These are phyloP conservation scores for Claviceps sp. DNA, from an alignment of 2,329 filamentous ascomycete genomes.

Conservation along the genomic window DNA sequence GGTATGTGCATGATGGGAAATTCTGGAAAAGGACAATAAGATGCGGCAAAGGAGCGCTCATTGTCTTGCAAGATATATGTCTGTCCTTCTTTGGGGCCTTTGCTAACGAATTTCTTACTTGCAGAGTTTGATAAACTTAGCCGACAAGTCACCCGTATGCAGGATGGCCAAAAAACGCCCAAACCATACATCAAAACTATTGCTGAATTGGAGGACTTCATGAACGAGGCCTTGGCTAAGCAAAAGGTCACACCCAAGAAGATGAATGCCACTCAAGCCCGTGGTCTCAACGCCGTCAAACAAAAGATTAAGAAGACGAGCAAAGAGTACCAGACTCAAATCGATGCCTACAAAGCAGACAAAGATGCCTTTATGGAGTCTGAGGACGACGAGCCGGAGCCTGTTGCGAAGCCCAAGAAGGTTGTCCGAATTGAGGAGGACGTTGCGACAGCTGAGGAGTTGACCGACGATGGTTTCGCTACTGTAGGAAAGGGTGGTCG, in stretches of 20 bases:
- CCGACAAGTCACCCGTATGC: conserved; percentile 68
- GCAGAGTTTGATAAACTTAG: conserved; percentile 91
- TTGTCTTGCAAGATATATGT: background rate
- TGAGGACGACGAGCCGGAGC: conserved; percentile 58
- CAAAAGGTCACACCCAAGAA: conserved; percentile 95
- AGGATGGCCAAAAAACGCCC: conserved; percentile 63
- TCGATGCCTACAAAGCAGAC: conserved; percentile 75
- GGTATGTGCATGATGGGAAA: conserved; percentile 41
- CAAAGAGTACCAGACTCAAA: conserved; percentile 80
- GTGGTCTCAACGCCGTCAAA: conserved; percentile 91
- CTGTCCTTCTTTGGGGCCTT: background rate
- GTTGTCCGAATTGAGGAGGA: conserved; percentile 27
- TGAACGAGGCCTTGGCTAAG: conserved; percentile 89
- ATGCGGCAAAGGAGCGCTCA: background rate
- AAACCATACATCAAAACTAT: conserved; percentile 89
- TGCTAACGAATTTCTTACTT: conserved; percentile 5
- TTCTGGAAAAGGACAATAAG: background rate
- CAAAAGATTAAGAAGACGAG: conserved; percentile 98
- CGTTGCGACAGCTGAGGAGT: conserved; percentile 33
- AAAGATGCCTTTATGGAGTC: conserved; percentile 82
- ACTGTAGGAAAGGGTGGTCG: conserved; percentile 83
- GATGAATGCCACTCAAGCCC: conserved; percentile 93
- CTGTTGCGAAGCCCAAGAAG: conserved; percentile 33
- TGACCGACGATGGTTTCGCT: conserved; percentile 76
- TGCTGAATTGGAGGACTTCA: conserved; percentile 83